Evolutionary conservation across 257 asterid species (phyloP), one percentile per base, ranked within the genome.

Genomic region (Gentiana macrophylla): DNA sequence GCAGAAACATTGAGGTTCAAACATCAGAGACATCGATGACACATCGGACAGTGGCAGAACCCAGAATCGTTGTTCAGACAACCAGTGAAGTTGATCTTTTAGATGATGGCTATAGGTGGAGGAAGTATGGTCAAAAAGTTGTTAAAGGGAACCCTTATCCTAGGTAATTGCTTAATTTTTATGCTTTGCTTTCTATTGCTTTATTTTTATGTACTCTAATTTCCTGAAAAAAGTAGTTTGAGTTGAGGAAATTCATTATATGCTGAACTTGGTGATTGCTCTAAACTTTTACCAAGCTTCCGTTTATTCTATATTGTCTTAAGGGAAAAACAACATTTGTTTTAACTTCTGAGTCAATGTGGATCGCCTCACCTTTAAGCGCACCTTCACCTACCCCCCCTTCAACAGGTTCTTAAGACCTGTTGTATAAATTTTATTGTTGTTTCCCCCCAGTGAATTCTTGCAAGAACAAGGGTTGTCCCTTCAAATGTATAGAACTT

Each of bases 71-170:
- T 47, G 94, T 90, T 66, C 97, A 90, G 66, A 84, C 94, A 0
- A 86, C 94, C 6, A 90, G 97, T 61, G 97, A 90, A 69, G 84
- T 86, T 65, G 94, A 90, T 74, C 92, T 90, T 54, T 67, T 90
- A 59, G 98, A 90, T 50, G 98, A 90, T 69, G 98, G 98, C 55
- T 90, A 76, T 56, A 84, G 91, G 69, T 86, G 98, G 96, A 70
- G 94, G 35, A 90, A 90, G 55, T 90, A 90, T 65, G 98, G 98
- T 48, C 96, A 90, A 82, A 90, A 90, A 74, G 94, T 90, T 61
- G 95, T 90, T 52, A 86, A 90, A 81, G 98, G 98, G 62, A 90
- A 86, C 65, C 97, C 96, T 57, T 71, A 90, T 54, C 97, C 97
- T 45, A 84, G 97, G 97, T 86, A 50, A 64, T 45, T 50, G 10